Evolutionary conservation across 805 yeast genomes (phyloP).

Genomic region (Candida ipomoeae): DNA sequence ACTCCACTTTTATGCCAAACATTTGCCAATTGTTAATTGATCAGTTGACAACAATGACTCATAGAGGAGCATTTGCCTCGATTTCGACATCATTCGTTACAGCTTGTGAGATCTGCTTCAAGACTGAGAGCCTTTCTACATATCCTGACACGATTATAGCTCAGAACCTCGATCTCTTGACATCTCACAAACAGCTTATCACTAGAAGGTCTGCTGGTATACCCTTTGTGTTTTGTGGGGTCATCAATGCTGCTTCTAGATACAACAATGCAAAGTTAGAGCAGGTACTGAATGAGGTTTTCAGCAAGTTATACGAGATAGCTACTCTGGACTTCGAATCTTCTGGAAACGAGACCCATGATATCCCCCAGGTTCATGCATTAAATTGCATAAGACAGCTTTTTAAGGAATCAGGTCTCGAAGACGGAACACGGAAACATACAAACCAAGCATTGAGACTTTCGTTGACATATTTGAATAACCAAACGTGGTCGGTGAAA

Average conservation of each 20-base stretch:
- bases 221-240: conserved; percentile 73
- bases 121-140: conserved; percentile 6
- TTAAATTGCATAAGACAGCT: conserved; percentile 77
- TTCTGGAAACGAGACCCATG: conserved; percentile 50
- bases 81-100: conserved; percentile 76
- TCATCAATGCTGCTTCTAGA: conserved; percentile 46
- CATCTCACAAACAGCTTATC: conserved; percentile 59
- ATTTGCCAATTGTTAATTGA: conserved; percentile 55
- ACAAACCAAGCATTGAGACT: conserved; percentile 52
- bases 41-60: conserved; percentile 73
- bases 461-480: conserved; percentile 59
- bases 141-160: neutral
- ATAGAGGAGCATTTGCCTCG: conserved; percentile 89
- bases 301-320: conserved; percentile 48
- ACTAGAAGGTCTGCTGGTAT: conserved; percentile 92
- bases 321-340: conserved; percentile 49
- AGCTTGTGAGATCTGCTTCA: conserved; percentile 55
- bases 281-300: conserved; percentile 44
- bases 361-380: conserved; percentile 91
- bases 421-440: conserved; percentile 32
- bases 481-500: conserved; percentile 77
- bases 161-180: conserved; percentile 24
- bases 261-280: conserved; percentile 23
- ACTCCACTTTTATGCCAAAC: conserved; percentile 22
- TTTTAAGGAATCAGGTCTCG: conserved; percentile 66